Base-by-base conservation (phyloP, 2,329 filamentous ascomycete genomes). In the Chaetothyriales sp. region DNA sequence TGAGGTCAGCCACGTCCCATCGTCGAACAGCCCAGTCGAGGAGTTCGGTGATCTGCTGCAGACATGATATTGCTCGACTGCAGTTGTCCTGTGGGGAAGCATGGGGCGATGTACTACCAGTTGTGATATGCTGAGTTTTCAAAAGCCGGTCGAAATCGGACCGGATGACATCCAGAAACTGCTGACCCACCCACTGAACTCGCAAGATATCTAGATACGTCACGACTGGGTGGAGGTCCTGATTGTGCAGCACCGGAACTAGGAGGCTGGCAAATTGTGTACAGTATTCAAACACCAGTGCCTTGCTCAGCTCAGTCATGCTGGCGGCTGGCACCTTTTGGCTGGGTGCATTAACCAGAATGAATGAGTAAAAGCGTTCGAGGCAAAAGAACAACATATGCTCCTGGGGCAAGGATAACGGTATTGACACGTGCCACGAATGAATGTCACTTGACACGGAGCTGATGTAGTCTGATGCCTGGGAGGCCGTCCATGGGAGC, bases 171-270 rank as follows among this genome's bases (percentile, higher is more conserved):
- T 77, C 71, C 25, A 80, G 67, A 49, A 82, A 76, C 49, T 77
- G 74, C 44, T 70, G 70, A 15, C 75, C 76, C 1, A 79, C 76
- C 66, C 78, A 94, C 61, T 86, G 92, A 1, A 86, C 81, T 49
- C 89, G 80, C 61, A 94, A 76, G 1, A 88, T 85, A 63, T 95
- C 90, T 61, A 93, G 83, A 60, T 89, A 95, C 0, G 86, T 90
- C 60, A 92, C 79, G 48, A 90, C 83, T 3, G 82, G 77, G 15
- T 76, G 73, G 53, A 80, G 76, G 28, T 72, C 67, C 3, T 76
- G 65, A 57, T 77, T 74, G 51, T 76, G 75, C 20, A 84, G 75
- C 45, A 87, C 75, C 4, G 79, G 77, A 59, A 84, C 77, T 55
- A 94, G 79, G 53, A 80, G 78, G 53, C 84, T 77, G 47, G 92